A percentile compares a stretch with the other conserved stretches of the same genome.
These are phyloP conservation scores for Aspergillus pseudotamarii DNA, from an alignment of 2,329 filamentous ascomycete species.

Conservation along the genomic window DNA sequence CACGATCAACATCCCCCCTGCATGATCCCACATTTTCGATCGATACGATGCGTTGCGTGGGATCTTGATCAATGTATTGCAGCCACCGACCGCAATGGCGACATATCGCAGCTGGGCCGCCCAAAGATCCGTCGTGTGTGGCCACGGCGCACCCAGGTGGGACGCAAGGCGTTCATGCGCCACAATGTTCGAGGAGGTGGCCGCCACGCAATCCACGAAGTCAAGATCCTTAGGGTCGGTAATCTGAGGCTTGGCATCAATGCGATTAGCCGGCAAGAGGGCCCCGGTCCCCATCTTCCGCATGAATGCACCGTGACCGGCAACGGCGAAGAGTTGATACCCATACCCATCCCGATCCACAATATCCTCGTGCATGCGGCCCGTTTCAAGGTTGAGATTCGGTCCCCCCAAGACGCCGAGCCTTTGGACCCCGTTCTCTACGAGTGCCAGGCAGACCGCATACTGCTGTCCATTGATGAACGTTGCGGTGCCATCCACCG, in stretches of 20 bases:
- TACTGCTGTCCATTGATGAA: slow-evolving; percentile 66
- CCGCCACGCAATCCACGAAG: slow-evolving; percentile 49
- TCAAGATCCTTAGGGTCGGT: slow-evolving; percentile 37
- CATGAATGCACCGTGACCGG: slow-evolving; percentile 48
- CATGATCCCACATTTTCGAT: slow-evolving; percentile 60
- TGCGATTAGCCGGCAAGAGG: slow-evolving; percentile 35
- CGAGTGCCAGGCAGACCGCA: slow-evolving; percentile 61
- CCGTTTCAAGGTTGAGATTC: slow-evolving; percentile 54
- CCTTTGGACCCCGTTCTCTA: slow-evolving; percentile 60
- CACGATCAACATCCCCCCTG: slow-evolving; percentile 55
- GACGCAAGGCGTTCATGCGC: slow-evolving; percentile 42
- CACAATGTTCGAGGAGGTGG: slow-evolving; percentile 43
- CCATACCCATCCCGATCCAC: slow-evolving; percentile 51
- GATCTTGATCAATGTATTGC: slow-evolving; percentile 54
- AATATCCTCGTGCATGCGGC: slow-evolving; percentile 39
- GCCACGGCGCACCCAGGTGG: slow-evolving; percentile 49
- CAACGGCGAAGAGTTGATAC: slow-evolving; percentile 54
- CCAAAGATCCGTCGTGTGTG: slow-evolving; percentile 52
- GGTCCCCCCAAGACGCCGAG: slow-evolving; percentile 65
- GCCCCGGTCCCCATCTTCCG: slow-evolving; percentile 39
- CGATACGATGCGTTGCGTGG: slow-evolving; percentile 47
- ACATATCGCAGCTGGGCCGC: slow-evolving; percentile 59
- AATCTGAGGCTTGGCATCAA: slow-evolving; percentile 31
- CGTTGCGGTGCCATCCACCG: slow-evolving; percentile 65
- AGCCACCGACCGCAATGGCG: slow-evolving; percentile 53